Percentiles rank a stretch among this genome's conserved stretches.
Conservation (phyloP, 176 grass and related monocot species). For the Lolium perenne region DNA sequence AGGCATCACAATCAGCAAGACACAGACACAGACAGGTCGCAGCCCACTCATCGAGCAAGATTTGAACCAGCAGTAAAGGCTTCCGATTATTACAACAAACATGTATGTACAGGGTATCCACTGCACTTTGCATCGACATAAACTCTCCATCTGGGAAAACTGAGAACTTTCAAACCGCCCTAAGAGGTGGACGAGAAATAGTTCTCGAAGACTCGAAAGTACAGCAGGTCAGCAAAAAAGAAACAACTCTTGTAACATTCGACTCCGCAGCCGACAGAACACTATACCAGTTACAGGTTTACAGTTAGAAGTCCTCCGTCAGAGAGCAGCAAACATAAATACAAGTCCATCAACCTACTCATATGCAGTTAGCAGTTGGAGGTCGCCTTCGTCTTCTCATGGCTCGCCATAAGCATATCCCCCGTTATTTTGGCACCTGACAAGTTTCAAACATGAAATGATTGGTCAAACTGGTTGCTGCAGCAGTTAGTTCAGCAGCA, state of each 20-base stretch:
- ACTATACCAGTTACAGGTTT: slow-evolving; percentile 13
- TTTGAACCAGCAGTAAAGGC: background rate
- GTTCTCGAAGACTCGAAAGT: background rate
- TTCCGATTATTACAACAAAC: slow-evolving; percentile 30
- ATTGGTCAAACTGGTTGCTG: background rate
- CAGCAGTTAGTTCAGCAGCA: background rate
- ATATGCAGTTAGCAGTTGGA: slow-evolving; percentile 42
- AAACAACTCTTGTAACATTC: background rate
- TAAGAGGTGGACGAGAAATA: background rate
- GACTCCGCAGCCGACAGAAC: slow-evolving; percentile 30
- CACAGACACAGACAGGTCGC: background rate
- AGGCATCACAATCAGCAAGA: background rate
- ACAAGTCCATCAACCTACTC: slow-evolving; percentile 39
- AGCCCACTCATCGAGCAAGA: background rate
- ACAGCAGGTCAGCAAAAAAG: slow-evolving; percentile 4
- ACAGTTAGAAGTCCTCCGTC: slow-evolving; percentile 21
- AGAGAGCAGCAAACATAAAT: slow-evolving; percentile 42
- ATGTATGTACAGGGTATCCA: slow-evolving; percentile 45
- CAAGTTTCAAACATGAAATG: background rate
- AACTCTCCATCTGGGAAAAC: slow-evolving; percentile 12
- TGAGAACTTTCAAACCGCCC: slow-evolving; percentile 39
- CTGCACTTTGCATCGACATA: background rate
- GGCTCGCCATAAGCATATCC: background rate
- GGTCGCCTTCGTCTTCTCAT: slow-evolving; percentile 9
- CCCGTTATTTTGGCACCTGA: background rate